These are phyloP conservation scores for Piper longum DNA, from an alignment of 164 flowering plant genomes.

Conservation along the genomic window DNA sequence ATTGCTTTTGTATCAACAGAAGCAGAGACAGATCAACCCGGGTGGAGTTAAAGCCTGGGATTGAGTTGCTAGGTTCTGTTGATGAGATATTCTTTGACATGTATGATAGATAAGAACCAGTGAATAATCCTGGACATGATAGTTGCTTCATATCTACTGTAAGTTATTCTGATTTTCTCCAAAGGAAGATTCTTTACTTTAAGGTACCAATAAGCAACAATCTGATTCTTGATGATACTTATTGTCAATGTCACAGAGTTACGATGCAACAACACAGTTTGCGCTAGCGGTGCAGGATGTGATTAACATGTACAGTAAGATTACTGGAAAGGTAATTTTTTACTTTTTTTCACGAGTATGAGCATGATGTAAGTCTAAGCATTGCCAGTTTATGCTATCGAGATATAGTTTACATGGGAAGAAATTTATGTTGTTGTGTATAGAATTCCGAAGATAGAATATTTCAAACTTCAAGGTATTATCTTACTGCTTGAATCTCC, in stretches of 20 bases:
- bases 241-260: slow-evolving; percentile 38
- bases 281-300: slow-evolving; percentile 73
- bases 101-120: slow-evolving; percentile 78
- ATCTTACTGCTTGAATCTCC: background rate
- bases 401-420: too few relatives aligned
- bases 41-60: slow-evolving; percentile 73
- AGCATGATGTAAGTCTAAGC: background rate
- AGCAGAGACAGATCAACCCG: slow-evolving; percentile 85
- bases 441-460: too few relatives aligned
- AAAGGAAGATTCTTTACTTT: background rate
- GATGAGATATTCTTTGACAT: slow-evolving; percentile 80
- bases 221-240: background rate
- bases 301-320: slow-evolving; percentile 51
- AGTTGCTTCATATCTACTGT: slow-evolving; percentile 79
- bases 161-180: slow-evolving; percentile 12
- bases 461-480: background rate
- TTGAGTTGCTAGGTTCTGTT: slow-evolving; percentile 76
- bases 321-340: slow-evolving; percentile 74
- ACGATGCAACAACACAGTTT: slow-evolving; percentile 75
- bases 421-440: too few relatives aligned
- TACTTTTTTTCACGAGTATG: background rate
- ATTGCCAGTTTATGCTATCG: too few relatives aligned
- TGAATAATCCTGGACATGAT: slow-evolving; percentile 38
- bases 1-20: slow-evolving; percentile 90
- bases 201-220: too few relatives aligned